Conservation (phyloP, 345 rosid species). For the Populus ilicifolia region DNA sequence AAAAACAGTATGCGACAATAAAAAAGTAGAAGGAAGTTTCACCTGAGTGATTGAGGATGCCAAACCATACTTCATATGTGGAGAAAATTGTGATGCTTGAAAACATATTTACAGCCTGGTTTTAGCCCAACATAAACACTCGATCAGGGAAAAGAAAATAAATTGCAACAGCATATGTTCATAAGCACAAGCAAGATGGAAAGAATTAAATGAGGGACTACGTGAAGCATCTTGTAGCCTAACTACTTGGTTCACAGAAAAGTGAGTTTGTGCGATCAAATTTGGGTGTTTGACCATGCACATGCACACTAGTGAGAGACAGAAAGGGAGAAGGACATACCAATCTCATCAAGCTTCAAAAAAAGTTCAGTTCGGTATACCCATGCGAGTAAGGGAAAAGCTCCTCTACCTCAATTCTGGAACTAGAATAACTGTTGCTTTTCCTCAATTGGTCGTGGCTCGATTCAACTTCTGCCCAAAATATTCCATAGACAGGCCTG, state of each 20-base stretch:
- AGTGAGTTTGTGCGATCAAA: not conserved
- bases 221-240: not conserved
- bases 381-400: constrained; percentile 83
- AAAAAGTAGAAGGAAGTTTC: constrained; percentile 10
- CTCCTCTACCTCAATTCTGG: constrained; percentile 88
- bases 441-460: constrained; percentile 65
- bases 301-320: not conserved
- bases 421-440: constrained; percentile 64
- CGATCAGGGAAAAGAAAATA: not conserved
- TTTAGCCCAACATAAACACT: constrained; percentile 5
- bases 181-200: not conserved
- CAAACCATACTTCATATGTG: constrained; percentile 13
- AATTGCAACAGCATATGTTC: not conserved
- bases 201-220: not conserved
- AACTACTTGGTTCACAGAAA: not conserved
- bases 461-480: constrained; percentile 90
- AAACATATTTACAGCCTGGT: constrained; percentile 14
- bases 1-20: not conserved
- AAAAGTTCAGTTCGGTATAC: constrained; percentile 89
- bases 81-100: constrained; percentile 8
- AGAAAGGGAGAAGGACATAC: constrained; percentile 5
- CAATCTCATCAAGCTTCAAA: constrained; percentile 38
- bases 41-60: constrained; percentile 25
- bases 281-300: not conserved
- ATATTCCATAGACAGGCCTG: constrained; percentile 92